Evolutionary conservation across 2,329 filamentous ascomycete species (phyloP).

Genomic region (Tolypocladium amazonense): DNA sequence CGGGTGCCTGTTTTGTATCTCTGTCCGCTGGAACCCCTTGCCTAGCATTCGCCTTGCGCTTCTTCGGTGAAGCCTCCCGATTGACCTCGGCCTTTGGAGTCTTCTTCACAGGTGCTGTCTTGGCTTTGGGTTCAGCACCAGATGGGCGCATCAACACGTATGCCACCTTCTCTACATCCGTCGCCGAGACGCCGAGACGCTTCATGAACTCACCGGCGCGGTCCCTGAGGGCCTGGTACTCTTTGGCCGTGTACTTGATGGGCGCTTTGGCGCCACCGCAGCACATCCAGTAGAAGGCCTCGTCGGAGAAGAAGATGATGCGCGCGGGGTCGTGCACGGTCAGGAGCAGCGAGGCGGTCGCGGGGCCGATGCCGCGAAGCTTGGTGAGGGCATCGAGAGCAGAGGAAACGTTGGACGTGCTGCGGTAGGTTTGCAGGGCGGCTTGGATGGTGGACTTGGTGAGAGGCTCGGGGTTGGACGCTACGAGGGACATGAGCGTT

Average conservation of each 20-base stretch:
- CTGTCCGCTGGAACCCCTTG: conserved; percentile 4
- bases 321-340: conserved; percentile 48
- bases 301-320: conserved; percentile 71
- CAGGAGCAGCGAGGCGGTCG: conserved; percentile 66
- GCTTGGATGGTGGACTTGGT: conserved; percentile 38
- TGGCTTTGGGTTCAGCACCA: not conserved
- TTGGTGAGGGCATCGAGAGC: conserved; percentile 40
- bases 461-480: conserved; percentile 43
- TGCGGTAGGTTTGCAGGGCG: conserved; percentile 38
- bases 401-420: conserved; percentile 22
- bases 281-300: conserved; percentile 63
- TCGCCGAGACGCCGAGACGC: conserved; percentile 43
- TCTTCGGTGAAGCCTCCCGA: conserved; percentile 1
- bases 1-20: not conserved
- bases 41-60: conserved; percentile 10
- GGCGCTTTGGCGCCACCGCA: conserved; percentile 35
- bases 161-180: conserved; percentile 60
- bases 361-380: conserved; percentile 68
- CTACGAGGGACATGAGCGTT: conserved; percentile 47
- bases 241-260: conserved; percentile 60
- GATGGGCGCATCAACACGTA: conserved; percentile 51
- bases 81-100: not conserved
- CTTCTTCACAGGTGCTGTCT: not conserved
- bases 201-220: conserved; percentile 29
- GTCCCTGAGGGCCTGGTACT: conserved; percentile 50